Evolutionary conservation across 2,329 filamentous ascomycete genomes (phyloP).

Genomic region (Conoideocrella luteorostrata): DNA sequence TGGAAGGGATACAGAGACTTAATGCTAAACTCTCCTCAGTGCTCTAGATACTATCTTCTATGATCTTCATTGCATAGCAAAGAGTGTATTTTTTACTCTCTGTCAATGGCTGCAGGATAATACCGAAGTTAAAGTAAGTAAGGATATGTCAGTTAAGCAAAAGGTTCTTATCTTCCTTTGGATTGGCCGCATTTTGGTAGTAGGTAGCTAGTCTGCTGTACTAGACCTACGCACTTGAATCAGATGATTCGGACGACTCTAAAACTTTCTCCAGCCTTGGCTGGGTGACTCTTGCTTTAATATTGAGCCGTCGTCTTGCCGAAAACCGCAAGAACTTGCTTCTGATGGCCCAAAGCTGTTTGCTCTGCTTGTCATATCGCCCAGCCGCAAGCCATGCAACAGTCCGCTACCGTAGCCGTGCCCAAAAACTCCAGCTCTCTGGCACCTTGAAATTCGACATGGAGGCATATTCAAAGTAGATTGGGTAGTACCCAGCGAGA

Average conservation of each 20-base stretch:
- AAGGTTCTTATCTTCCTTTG: no score
- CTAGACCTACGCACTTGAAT: background rate
- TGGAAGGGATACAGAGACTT: no score
- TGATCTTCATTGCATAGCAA: no score
- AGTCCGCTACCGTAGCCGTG: background rate
- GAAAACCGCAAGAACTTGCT: conserved; percentile 1
- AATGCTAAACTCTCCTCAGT: no score
- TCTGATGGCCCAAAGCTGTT: conserved; percentile 2
- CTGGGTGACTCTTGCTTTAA: background rate
- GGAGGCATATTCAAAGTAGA: conserved; percentile 1
- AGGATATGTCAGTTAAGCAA: no score
- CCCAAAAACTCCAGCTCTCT: background rate
- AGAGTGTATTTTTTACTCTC: no score
- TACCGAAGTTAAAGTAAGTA: no score
- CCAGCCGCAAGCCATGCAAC: conserved; percentile 1
- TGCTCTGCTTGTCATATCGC: conserved; percentile 1
- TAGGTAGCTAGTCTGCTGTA: no score
- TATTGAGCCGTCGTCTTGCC: background rate
- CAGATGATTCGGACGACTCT: conserved; percentile 1
- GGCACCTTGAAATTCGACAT: conserved; percentile 2
- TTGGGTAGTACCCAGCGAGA: conserved; percentile 1
- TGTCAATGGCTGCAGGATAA: no score
- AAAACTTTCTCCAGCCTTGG: background rate
- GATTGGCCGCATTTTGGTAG: no score
- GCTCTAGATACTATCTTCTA: no score